phyloP scores from a whole-genome alignment of 495 filamentous ascomycete genomes.

The Oidiodendron maius region DNA sequence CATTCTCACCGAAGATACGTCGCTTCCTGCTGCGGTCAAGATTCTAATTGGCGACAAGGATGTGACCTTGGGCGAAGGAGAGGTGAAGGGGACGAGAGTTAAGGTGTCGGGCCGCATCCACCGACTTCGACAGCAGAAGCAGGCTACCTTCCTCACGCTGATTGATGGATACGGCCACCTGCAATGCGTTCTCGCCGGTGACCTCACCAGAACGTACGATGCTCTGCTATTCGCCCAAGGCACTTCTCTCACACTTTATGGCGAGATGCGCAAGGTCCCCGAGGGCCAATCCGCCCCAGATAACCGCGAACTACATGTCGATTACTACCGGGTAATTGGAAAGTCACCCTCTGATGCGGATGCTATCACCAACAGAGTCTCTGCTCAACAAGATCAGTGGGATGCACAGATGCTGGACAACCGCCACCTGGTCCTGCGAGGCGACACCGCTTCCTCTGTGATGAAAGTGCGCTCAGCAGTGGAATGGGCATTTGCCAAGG shows the following conservation, averaged over 20 bases:
- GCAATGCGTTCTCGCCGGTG: conserved; percentile 81
- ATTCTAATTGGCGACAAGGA: conserved; percentile 68
- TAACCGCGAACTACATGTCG: conserved; percentile 87
- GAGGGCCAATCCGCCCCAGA: conserved; percentile 74
- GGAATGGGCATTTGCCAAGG: conserved; percentile 74
- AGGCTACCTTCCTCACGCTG: conserved; percentile 80
- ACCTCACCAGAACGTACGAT: conserved; percentile 88
- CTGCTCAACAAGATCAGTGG: conserved; percentile 58
- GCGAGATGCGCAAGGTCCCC: conserved; percentile 83
- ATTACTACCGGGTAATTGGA: conserved; percentile 85
- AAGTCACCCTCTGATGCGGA: conserved; percentile 84
- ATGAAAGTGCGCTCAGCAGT: conserved; percentile 88
- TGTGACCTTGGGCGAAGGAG: conserved; percentile 59
- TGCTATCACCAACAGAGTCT: conserved; percentile 87
- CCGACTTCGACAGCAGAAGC: conserved; percentile 77
- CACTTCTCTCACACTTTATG: conserved; percentile 80
- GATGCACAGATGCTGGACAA: conserved; percentile 83
- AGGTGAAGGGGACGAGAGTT: conserved; percentile 67
- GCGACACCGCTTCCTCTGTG: conserved; percentile 78
- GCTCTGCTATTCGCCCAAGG: conserved; percentile 82
- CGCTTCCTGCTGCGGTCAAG: conserved; percentile 70
- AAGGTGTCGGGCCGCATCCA: conserved; percentile 83
- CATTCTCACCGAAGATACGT: conserved; percentile 69
- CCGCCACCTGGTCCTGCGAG: conserved; percentile 86
- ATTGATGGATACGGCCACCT: conserved; percentile 85